These are phyloP conservation scores for Pelargonium nanum DNA, from an alignment of 345 rosid genomes.

Conservation along the genomic window DNA sequence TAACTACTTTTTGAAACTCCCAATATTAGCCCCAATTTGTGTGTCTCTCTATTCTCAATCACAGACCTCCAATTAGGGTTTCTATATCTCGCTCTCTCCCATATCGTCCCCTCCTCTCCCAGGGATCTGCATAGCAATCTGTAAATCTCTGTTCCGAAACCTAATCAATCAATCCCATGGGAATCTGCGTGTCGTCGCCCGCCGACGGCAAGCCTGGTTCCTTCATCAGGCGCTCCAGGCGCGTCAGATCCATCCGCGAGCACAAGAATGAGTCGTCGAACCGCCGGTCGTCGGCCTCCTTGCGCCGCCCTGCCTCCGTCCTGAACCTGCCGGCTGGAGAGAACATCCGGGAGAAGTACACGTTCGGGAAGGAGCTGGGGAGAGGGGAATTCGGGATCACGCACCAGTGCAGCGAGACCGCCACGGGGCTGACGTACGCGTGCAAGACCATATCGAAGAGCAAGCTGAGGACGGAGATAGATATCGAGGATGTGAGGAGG, in stretches of 20 bases:
- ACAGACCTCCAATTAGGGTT: neutral
- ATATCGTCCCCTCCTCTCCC: neutral
- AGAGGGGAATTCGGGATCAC: constrained; percentile 7
- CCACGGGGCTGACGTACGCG: neutral
- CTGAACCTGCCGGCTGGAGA: neutral
- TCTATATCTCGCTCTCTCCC: neutral
- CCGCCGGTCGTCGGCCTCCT: too few species aligned
- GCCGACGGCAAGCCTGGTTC: neutral
- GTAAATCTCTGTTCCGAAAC: neutral
- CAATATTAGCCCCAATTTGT: neutral
- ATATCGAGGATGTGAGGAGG: neutral
- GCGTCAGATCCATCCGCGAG: neutral
- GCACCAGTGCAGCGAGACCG: neutral
- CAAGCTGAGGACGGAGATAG: constrained; percentile 7
- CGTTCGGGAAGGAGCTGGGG: constrained; percentile 3
- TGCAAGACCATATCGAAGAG: constrained; percentile 7
- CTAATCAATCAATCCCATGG: neutral
- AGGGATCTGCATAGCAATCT: too few species aligned
- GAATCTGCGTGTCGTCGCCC: neutral
- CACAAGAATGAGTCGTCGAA: neutral
- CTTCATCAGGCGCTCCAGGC: neutral
- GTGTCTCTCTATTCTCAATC: neutral
- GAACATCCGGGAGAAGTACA: constrained; percentile 3
- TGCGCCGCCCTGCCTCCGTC: neutral
- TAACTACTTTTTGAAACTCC: too few species aligned